Conservation (phyloP, 441 rosid genomes). For the Erysimum pusillum region DNA sequence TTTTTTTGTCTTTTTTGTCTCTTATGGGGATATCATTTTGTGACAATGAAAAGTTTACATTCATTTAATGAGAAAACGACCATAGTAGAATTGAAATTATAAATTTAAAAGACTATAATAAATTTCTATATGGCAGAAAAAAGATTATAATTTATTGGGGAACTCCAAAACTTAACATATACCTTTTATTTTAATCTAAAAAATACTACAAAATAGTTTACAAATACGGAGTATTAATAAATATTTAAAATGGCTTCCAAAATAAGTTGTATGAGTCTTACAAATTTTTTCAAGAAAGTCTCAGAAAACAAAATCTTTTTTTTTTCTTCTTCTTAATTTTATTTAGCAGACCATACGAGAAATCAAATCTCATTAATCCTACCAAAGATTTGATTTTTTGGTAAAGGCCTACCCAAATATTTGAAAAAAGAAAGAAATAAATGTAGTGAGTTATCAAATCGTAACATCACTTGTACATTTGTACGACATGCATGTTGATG, state of each 20-base stretch:
- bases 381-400: not conserved
- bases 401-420: not conserved
- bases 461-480: too few species aligned
- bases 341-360: not conserved
- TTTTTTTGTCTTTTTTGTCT: not conserved
- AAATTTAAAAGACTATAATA: too few species aligned
- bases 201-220: not conserved
- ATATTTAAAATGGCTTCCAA: not conserved
- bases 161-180: too few species aligned
- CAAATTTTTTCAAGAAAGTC: too few species aligned
- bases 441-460: not conserved
- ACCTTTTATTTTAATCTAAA: too few species aligned
- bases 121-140: not conserved
- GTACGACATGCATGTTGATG: too few species aligned
- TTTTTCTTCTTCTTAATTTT: too few species aligned
- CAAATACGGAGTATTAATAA: too few species aligned
- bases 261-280: not conserved
- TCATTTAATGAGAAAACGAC: not conserved
- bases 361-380: not conserved
- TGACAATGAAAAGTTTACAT: not conserved
- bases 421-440: not conserved
- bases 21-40: not conserved
- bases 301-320: too few species aligned
- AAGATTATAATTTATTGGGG: too few species aligned
- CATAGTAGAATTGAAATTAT: not conserved